Conservation (phyloP, 2,329 filamentous ascomycete species). For the Cryphonectria parasitica region DNA sequence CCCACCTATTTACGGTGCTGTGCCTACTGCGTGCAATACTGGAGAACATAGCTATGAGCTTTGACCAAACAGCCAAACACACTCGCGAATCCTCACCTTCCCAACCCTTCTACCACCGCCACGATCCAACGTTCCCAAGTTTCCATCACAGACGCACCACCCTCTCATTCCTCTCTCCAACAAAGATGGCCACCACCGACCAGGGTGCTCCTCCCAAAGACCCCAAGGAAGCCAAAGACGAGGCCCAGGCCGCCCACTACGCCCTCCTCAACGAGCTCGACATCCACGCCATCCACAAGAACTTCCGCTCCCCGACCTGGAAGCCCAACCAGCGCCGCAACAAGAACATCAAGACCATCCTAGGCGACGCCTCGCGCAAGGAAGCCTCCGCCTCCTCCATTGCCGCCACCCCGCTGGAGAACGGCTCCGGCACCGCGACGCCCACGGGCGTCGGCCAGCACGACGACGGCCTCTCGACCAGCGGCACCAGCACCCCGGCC, state of each 20-base stretch:
- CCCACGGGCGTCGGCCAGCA: conserved; percentile 36
- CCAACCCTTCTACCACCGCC: background rate
- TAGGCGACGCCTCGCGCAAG: conserved; percentile 84
- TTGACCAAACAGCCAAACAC: background rate
- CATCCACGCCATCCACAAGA: conserved; percentile 82
- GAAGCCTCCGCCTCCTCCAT: conserved; percentile 66
- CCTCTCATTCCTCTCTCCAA: background rate
- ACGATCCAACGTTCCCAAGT: too few species aligned
- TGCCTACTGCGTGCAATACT: background rate
- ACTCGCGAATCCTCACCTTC: background rate
- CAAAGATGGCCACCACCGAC: conserved; percentile 14
- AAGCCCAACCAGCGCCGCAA: conserved; percentile 93
- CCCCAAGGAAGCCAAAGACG: conserved; percentile 47
- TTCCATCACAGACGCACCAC: background rate
- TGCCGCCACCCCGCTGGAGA: conserved; percentile 53
- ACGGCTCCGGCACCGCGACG: conserved; percentile 71
- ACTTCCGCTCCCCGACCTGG: conserved; percentile 90
- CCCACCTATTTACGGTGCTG: background rate
- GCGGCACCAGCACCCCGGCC: conserved; percentile 61
- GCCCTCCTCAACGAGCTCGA: conserved; percentile 89
- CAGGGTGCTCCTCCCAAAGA: conserved; percentile 15
- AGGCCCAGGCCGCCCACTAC: conserved; percentile 79
- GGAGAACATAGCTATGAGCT: background rate
- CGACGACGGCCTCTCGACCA: conserved; percentile 60
- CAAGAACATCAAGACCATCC: conserved; percentile 97